Evolutionary conservation across 306 rosid species (phyloP).

Genomic region (Abrus precatorius): DNA sequence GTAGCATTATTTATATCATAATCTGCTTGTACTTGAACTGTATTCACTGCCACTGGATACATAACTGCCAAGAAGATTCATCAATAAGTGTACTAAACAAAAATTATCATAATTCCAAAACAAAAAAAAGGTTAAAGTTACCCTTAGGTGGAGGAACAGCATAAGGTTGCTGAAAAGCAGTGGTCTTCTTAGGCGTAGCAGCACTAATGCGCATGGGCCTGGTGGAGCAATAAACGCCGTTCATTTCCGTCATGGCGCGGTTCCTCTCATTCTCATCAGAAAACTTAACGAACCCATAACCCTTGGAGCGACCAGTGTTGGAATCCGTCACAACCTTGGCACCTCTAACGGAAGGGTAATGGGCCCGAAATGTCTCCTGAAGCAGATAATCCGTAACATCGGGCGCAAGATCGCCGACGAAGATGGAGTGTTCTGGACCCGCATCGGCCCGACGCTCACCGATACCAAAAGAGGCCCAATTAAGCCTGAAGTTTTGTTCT

Average conservation of each 20-base stretch:
- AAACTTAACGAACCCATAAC: slow-evolving; percentile 93
- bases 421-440: slow-evolving; percentile 89
- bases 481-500: slow-evolving; percentile 80
- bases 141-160: slow-evolving; percentile 62
- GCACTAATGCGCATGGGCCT: slow-evolving; percentile 96
- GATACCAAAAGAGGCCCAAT: slow-evolving; percentile 95
- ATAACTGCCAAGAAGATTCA: slow-evolving; percentile 58
- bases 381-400: slow-evolving; percentile 87
- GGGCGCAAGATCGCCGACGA: slow-evolving; percentile 93
- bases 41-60: slow-evolving; percentile 69
- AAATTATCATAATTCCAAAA: too few species aligned
- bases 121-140: not conserved
- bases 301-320: slow-evolving; percentile 83
- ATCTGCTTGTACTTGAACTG: slow-evolving; percentile 55
- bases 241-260: slow-evolving; percentile 92
- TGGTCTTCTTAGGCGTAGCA: slow-evolving; percentile 86
- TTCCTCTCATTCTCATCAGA: slow-evolving; percentile 85
- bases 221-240: slow-evolving; percentile 89
- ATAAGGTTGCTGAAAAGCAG: slow-evolving; percentile 70
- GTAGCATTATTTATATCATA: slow-evolving; percentile 85
- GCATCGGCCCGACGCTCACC: slow-evolving; percentile 89
- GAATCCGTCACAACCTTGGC: slow-evolving; percentile 95
- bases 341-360: slow-evolving; percentile 84
- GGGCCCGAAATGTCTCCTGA: slow-evolving; percentile 79
- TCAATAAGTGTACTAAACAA: too few species aligned